Conservation (phyloP, 257 asterid genomes). For the Nicotiana sylvestris region DNA sequence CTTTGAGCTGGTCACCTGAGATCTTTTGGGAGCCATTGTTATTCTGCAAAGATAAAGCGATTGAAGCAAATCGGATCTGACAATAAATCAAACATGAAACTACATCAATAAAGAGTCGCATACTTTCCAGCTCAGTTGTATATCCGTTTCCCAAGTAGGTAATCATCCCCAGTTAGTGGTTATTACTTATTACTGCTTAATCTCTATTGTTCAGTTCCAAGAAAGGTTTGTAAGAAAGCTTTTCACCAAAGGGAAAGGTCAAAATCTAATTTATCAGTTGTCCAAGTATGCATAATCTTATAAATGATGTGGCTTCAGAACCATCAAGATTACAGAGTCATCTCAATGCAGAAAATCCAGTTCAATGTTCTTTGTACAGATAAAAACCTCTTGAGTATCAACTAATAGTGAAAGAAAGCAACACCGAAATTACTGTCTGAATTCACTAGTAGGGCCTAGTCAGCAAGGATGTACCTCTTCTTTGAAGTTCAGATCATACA, state of each 20-base stretch:
- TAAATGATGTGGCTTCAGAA: not conserved
- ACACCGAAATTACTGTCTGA: not conserved
- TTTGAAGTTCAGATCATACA: conserved; percentile 71
- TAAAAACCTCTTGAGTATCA: not conserved
- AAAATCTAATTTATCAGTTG: not conserved
- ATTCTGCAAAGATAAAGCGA: too few species aligned
- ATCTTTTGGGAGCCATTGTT: too few species aligned
- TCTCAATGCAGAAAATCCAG: not conserved
- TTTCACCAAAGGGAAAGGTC: not conserved
- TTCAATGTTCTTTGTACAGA: too few species aligned
- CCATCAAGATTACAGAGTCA: not conserved
- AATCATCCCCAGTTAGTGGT: not conserved
- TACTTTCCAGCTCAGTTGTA: not conserved
- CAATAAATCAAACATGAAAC: not conserved
- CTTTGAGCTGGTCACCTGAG: too few species aligned
- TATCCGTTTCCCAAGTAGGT: not conserved
- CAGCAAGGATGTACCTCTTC: conserved; percentile 51
- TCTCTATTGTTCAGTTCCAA: not conserved
- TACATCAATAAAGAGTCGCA: not conserved
- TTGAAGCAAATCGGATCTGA: not conserved
- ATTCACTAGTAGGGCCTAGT: too few species aligned
- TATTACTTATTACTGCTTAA: not conserved
- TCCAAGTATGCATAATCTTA: not conserved
- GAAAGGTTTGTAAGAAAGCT: not conserved
- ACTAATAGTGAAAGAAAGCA: not conserved